Evolutionary conservation across 2,329 filamentous ascomycete species (phyloP).

Genomic region (Botrytis pseudocinerea): DNA sequence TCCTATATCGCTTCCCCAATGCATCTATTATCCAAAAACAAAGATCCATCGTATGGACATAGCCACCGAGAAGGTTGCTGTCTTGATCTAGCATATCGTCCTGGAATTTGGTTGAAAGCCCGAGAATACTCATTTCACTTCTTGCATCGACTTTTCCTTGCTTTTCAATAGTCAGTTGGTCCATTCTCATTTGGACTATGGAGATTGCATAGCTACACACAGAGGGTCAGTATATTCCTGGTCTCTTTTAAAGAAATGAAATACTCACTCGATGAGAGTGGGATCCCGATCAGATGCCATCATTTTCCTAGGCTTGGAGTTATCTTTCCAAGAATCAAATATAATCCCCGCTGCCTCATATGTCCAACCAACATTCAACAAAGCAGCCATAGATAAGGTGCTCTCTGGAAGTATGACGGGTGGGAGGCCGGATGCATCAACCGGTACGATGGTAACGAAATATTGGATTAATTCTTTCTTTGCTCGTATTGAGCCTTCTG

Average conservation of each 20-base stretch:
- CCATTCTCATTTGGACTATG: background rate
- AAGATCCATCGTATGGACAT: background rate
- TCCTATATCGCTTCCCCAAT: background rate
- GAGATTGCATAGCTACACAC: background rate
- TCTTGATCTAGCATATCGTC: background rate
- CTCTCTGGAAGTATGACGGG: background rate
- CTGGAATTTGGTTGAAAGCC: background rate
- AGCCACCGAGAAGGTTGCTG: background rate
- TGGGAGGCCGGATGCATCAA: background rate
- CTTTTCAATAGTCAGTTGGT: background rate
- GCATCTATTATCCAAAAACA: constrained; percentile 4
- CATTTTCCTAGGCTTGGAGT: background rate
- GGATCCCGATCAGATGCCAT: background rate
- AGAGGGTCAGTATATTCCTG: background rate
- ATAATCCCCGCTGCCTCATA: background rate
- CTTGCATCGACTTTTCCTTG: background rate
- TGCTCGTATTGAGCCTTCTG: background rate
- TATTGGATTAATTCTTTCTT: background rate
- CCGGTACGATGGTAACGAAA: background rate
- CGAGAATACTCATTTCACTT: background rate
- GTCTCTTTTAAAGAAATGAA: background rate
- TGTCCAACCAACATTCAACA: background rate
- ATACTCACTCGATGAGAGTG: constrained; percentile 9
- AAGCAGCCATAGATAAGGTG: background rate
- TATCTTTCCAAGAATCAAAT: background rate